These are phyloP conservation scores for Epichloe glyceriae DNA, from an alignment of 2,329 filamentous ascomycete species.

Conservation along the genomic window DNA sequence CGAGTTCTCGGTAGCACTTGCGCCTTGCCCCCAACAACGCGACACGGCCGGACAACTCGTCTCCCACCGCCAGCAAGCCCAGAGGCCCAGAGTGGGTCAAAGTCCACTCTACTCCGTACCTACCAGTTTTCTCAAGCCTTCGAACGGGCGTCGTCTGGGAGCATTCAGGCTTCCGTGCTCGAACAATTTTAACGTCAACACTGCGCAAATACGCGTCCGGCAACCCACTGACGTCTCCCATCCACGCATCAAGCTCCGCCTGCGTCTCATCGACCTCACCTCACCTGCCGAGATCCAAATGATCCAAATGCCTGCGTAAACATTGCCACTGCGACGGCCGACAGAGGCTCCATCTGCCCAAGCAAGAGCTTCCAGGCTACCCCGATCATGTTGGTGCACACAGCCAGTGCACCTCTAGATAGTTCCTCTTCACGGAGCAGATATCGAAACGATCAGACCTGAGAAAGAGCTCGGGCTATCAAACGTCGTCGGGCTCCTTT, in stretches of 20 bases:
- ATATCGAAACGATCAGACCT: slow-evolving; percentile 14
- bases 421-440: slow-evolving; percentile 23
- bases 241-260: not conserved
- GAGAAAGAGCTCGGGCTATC: not conserved
- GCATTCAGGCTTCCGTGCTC: not conserved
- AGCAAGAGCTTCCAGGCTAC: slow-evolving; percentile 18
- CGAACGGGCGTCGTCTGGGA: too few relatives aligned
- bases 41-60: not conserved
- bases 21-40: not conserved
- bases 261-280: not conserved
- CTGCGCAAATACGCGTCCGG: not conserved
- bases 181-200: not conserved
- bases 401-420: slow-evolving; percentile 21
- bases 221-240: not conserved
- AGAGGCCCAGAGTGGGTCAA: too few relatives aligned
- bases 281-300: not conserved
- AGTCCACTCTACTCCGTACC: too few relatives aligned
- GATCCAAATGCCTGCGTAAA: slow-evolving; percentile 5
- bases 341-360: slow-evolving; percentile 1
- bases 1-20: not conserved
- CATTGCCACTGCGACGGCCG: slow-evolving; percentile 6
- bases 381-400: slow-evolving; percentile 30
- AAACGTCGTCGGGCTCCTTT: not conserved
- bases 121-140: too few relatives aligned
- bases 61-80: not conserved